phyloP scores from a whole-genome alignment of 2,329 filamentous ascomycete species.

The Paecilomyces formosus region DNA sequence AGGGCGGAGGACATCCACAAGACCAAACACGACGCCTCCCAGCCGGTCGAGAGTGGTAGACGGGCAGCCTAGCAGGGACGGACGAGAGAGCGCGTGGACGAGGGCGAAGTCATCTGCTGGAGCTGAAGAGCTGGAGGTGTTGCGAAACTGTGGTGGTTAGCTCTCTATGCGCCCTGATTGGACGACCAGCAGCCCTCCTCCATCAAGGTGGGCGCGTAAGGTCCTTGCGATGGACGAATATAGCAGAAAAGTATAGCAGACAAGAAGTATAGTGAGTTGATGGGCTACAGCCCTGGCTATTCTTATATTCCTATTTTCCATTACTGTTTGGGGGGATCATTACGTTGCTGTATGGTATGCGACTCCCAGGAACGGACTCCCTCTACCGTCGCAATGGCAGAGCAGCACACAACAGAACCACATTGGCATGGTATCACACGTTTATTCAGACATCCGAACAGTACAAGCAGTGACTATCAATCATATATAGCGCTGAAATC shows the following conservation, averaged over 20 bases:
- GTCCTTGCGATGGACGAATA: background rate
- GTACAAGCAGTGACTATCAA: background rate
- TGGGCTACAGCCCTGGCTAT: too few relatives aligned
- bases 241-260: too few relatives aligned
- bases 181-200: slow-evolving; percentile 2
- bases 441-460: background rate
- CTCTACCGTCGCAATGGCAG: background rate
- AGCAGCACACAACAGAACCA: background rate
- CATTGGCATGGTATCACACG: background rate
- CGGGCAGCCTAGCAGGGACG: background rate
- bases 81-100: slow-evolving; percentile 9
- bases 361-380: background rate
- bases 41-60: background rate
- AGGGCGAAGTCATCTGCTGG: slow-evolving; percentile 3
- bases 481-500: background rate
- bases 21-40: slow-evolving; percentile 1
- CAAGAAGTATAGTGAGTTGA: too few relatives aligned
- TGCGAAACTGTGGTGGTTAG: background rate
- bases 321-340: too few relatives aligned
- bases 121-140: background rate
- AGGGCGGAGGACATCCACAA: slow-evolving; percentile 30
- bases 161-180: slow-evolving; percentile 11
- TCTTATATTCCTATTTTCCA: too few relatives aligned
- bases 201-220: background rate
- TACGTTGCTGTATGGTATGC: too few relatives aligned